Evolutionary conservation across 371 early-diverging fungal species (phyloP).

Genomic region (Choanephora cucurbitarum): DNA sequence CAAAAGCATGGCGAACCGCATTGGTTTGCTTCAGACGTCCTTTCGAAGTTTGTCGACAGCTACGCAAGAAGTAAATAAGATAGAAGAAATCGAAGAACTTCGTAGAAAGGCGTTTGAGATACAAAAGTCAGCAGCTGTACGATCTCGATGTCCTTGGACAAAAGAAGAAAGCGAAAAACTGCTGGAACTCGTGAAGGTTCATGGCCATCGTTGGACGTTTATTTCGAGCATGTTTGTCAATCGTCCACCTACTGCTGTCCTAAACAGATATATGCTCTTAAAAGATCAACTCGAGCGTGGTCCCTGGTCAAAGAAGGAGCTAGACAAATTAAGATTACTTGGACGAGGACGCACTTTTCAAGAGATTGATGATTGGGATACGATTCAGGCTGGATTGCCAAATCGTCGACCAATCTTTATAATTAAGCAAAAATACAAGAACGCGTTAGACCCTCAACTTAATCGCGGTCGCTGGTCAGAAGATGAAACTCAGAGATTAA

Average conservation of each 20-base stretch:
- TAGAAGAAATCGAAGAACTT: slow-evolving; percentile 7
- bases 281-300: slow-evolving; percentile 15
- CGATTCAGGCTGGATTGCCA: slow-evolving; percentile 28
- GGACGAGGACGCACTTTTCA: slow-evolving; percentile 11
- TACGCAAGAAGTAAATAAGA: not conserved
- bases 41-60: too few species aligned
- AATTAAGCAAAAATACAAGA: slow-evolving; percentile 29
- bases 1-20: too few species aligned
- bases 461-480: slow-evolving; percentile 39
- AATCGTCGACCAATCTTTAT: slow-evolving; percentile 14
- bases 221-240: slow-evolving; percentile 25
- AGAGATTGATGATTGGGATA: slow-evolving; percentile 26
- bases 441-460: slow-evolving; percentile 31
- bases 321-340: slow-evolving; percentile 14
- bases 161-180: slow-evolving; percentile 31
- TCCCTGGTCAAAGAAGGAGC: slow-evolving; percentile 37
- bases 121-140: slow-evolving; percentile 1
- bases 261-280: slow-evolving; percentile 24
- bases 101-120: slow-evolving; percentile 11
- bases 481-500: slow-evolving; percentile 26
- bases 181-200: slow-evolving; percentile 1
- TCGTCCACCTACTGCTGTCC: slow-evolving; percentile 17
- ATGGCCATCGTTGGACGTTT: slow-evolving; percentile 22
- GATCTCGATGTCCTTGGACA: slow-evolving; percentile 29
- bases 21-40: too few species aligned